These are phyloP conservation scores for Coemansia asiatica DNA, from an alignment of 192 early-diverging fungal species.

Conservation along the genomic window DNA sequence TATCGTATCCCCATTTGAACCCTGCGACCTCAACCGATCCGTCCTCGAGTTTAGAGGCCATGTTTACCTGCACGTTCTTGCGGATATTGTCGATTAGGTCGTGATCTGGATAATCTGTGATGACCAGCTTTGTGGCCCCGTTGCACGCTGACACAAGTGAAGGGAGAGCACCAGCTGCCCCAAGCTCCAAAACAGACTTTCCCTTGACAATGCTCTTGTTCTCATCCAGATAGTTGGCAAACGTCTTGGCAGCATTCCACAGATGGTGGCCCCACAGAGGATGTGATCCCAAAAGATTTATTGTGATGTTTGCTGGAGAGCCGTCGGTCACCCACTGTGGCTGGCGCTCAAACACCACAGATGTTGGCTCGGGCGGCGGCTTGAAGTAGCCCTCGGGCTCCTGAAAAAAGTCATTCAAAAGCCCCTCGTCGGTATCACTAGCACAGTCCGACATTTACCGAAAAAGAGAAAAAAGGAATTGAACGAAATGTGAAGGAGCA, in stretches of 20 bases:
- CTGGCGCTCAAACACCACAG: slow-evolving; percentile 58
- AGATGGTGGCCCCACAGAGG: slow-evolving; percentile 86
- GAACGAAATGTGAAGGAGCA: not conserved
- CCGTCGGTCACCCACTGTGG: slow-evolving; percentile 25
- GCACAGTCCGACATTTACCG: slow-evolving; percentile 1
- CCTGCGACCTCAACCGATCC: slow-evolving; percentile 33
- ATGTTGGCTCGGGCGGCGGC: slow-evolving; percentile 59
- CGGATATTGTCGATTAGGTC: slow-evolving; percentile 76
- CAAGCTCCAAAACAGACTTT: slow-evolving; percentile 78
- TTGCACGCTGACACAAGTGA: slow-evolving; percentile 70
- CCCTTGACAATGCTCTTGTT: slow-evolving; percentile 59
- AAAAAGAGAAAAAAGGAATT: not conserved
- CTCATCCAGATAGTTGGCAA: slow-evolving; percentile 77
- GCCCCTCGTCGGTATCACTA: slow-evolving; percentile 28
- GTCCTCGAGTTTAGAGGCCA: slow-evolving; percentile 55
- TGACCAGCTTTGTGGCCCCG: slow-evolving; percentile 65
- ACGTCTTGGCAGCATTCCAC: slow-evolving; percentile 87
- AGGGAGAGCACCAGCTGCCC: slow-evolving; percentile 81
- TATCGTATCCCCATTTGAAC: slow-evolving; percentile 48
- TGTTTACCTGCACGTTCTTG: slow-evolving; percentile 62
- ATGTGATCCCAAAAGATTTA: slow-evolving; percentile 70
- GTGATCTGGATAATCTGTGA: slow-evolving; percentile 59
- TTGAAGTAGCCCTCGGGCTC: slow-evolving; percentile 50
- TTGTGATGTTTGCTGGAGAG: slow-evolving; percentile 27
- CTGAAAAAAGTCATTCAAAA: slow-evolving; percentile 27